Percentiles rank a stretch among this genome's conserved stretches.
Evolutionary conservation across 2,329 filamentous ascomycete genomes (phyloP).

Genomic region (Dactylellina haptotyla): DNA sequence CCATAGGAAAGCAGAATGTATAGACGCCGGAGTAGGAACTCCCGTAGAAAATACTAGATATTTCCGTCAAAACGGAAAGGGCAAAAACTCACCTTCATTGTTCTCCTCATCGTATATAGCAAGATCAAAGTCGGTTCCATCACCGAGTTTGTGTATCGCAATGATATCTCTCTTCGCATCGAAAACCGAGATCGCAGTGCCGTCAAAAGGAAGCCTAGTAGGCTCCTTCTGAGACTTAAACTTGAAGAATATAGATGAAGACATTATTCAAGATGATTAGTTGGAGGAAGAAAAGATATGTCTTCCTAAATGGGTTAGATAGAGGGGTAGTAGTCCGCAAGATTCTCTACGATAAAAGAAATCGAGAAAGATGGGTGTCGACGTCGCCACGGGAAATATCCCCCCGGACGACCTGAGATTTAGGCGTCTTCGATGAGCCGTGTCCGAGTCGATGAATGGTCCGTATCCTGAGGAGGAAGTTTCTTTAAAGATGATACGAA

Average conservation of each 20-base stretch:
- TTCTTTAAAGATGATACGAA: not conserved
- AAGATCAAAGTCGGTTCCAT: constrained; percentile 95
- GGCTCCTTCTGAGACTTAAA: constrained; percentile 99
- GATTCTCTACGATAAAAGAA: constrained; percentile 29
- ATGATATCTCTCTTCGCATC: constrained; percentile 99
- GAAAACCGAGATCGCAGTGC: constrained; percentile 96
- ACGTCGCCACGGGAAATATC: constrained; percentile 21
- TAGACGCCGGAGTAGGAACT: too few relatives aligned
- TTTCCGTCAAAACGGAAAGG: not conserved
- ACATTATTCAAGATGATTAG: constrained; percentile 68
- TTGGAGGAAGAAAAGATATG: too few relatives aligned
- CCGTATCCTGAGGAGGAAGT: constrained; percentile 8
- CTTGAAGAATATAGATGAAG: constrained; percentile 99
- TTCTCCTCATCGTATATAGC: constrained; percentile 93
- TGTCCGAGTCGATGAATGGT: constrained; percentile 1
- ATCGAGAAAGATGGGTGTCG: constrained; percentile 7
- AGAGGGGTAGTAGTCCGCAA: constrained; percentile 11
- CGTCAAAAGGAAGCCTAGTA: constrained; percentile 93
- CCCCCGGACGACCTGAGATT: constrained; percentile 31
- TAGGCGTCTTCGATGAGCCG: not conserved
- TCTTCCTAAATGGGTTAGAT: constrained; percentile 36
- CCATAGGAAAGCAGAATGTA: too few relatives aligned
- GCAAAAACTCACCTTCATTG: constrained; percentile 70
- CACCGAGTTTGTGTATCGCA: constrained; percentile 87
- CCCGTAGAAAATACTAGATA: too few relatives aligned